These are phyloP conservation scores for Hyaloscypha variabilis DNA, from an alignment of 495 filamentous ascomycete species.

Conservation along the genomic window DNA sequence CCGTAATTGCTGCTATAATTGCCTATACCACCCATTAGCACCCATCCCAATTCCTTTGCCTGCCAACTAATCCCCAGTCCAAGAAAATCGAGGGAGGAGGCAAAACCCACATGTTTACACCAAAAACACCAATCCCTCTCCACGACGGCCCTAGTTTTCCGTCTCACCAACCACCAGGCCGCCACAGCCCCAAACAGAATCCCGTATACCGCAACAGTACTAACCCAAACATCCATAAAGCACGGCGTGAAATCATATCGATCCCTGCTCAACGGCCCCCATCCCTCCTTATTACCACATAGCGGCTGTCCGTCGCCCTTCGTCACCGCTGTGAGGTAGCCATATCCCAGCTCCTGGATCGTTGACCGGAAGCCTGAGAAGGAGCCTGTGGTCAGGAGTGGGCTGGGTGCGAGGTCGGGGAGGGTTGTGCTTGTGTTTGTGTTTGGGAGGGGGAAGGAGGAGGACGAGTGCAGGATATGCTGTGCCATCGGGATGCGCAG, in stretches of 20 bases:
- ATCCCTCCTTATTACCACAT: conserved; percentile 88
- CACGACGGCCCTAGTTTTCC: conserved; percentile 66
- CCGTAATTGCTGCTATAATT: conserved; percentile 69
- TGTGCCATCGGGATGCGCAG: background rate
- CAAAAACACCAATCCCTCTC: conserved; percentile 95
- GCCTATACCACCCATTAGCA: conserved; percentile 46
- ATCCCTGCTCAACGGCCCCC: conserved; percentile 85
- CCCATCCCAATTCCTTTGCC: background rate
- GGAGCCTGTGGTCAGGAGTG: conserved; percentile 50
- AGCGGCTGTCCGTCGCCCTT: conserved; percentile 61
- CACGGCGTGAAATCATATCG: conserved; percentile 95
- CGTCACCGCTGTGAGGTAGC: conserved; percentile 47
- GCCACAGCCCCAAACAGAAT: conserved; percentile 76
- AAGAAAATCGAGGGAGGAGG: background rate
- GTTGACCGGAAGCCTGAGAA: conserved; percentile 50
- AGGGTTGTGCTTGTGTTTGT: no score
- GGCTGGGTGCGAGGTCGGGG: conserved; percentile 34
- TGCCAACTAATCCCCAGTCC: background rate
- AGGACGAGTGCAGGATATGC: conserved; percentile 5
- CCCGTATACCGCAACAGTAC: conserved; percentile 74
- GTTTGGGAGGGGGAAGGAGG: conserved; percentile 2
- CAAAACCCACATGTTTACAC: conserved; percentile 70
- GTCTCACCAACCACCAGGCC: conserved; percentile 64
- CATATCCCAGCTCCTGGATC: conserved; percentile 39
- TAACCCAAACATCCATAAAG: conserved; percentile 87